A percentile compares a stretch with the other conserved stretches of the same genome.
These are phyloP conservation scores for Phytophthora litchii DNA, from an alignment of 352 stramenopile genomes.

Conservation along the genomic window DNA sequence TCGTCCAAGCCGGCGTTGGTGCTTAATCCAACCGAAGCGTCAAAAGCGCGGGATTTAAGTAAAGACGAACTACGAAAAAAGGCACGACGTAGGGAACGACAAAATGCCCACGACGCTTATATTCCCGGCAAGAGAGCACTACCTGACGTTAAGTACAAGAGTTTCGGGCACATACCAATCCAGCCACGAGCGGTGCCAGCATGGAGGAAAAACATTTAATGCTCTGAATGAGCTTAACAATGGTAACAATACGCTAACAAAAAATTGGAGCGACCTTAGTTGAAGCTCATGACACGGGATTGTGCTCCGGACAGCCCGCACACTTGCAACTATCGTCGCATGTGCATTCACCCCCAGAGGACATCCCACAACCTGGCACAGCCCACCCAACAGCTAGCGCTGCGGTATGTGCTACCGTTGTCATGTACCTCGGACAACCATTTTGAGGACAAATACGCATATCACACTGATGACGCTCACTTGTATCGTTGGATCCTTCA, in stretches of 20 bases:
- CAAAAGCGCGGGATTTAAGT: slow-evolving; percentile 50
- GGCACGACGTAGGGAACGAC: slow-evolving; percentile 37
- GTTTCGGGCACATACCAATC: slow-evolving; percentile 72
- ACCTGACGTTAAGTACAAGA: slow-evolving; percentile 66
- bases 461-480: slow-evolving; percentile 48
- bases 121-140: slow-evolving; percentile 54
- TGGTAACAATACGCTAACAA: slow-evolving; percentile 14
- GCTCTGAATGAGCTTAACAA: slow-evolving; percentile 9
- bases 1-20: slow-evolving; percentile 21
- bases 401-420: slow-evolving; percentile 77
- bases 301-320: slow-evolving; percentile 76
- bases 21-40: slow-evolving; percentile 59
- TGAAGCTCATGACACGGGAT: slow-evolving; percentile 44
- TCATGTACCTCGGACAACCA: slow-evolving; percentile 78
- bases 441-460: slow-evolving; percentile 66
- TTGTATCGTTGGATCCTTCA: not conserved
- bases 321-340: slow-evolving; percentile 84
- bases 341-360: slow-evolving; percentile 76
- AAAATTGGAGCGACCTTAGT: slow-evolving; percentile 1
- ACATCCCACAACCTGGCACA: slow-evolving; percentile 82
- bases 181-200: slow-evolving; percentile 60
- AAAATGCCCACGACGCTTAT: slow-evolving; percentile 62
- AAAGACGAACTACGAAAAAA: slow-evolving; percentile 55
- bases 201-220: slow-evolving; percentile 63
- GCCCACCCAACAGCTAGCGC: slow-evolving; percentile 79